phyloP scores from a whole-genome alignment of 2,329 filamentous ascomycete genomes.

The Penicillium thymicola region DNA sequence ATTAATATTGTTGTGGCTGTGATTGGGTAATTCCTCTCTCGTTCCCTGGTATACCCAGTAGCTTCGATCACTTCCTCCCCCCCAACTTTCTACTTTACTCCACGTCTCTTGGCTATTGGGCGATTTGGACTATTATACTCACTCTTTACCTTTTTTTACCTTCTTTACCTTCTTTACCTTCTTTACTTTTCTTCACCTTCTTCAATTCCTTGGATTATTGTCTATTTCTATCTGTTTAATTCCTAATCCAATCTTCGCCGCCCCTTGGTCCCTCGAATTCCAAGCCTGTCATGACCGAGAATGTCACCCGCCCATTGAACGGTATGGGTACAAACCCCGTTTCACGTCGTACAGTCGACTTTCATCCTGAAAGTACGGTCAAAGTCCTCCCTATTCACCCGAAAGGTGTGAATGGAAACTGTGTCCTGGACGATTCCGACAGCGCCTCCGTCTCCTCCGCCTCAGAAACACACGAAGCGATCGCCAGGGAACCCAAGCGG shows the following conservation, averaged over 20 bases:
- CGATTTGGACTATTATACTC: neutral
- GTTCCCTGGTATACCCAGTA: conserved; percentile 22
- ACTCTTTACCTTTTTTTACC: neutral
- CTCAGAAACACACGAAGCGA: conserved; percentile 11
- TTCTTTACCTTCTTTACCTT: neutral
- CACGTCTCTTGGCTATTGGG: neutral
- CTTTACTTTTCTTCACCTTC: neutral
- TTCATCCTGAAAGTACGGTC: conserved; percentile 23
- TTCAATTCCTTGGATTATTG: neutral
- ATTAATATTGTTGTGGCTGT: conserved; percentile 8
- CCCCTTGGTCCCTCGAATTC: conserved; percentile 14
- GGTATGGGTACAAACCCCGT: conserved; percentile 26
- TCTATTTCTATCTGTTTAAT: neutral
- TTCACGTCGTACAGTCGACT: conserved; percentile 29
- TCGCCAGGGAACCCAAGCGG: conserved; percentile 7
- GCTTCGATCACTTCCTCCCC: conserved; percentile 8
- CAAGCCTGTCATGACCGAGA: conserved; percentile 12
- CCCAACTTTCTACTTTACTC: neutral
- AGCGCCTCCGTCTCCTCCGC: conserved; percentile 30
- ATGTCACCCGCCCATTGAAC: conserved; percentile 29
- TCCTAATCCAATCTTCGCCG: neutral
- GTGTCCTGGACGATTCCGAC: conserved; percentile 25
- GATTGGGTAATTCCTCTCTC: conserved; percentile 14
- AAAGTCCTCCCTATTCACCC: conserved; percentile 19
- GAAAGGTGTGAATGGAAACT: conserved; percentile 13